Percentiles rank a stretch among this genome's conserved stretches.
phyloP scores from a whole-genome alignment of 768 basidiomycete genomes.

The Boletus rubescentipes region DNA sequence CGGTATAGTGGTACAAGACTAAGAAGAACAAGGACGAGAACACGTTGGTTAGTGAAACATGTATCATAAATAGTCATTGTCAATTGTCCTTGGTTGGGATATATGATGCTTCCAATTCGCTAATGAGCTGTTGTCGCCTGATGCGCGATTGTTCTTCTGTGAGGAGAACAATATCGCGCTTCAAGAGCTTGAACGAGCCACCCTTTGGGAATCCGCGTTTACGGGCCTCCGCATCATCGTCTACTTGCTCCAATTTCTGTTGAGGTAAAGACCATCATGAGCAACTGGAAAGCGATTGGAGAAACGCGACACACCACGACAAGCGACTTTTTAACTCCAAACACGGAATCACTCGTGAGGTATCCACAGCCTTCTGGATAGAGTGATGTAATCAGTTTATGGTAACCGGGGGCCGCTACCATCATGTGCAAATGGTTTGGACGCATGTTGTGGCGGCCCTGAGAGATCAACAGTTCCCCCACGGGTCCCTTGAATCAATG shows the following conservation, averaged over 20 bases:
- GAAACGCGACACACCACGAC: conserved; percentile 56
- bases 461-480: conserved; percentile 51
- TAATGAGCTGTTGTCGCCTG: conserved; percentile 21
- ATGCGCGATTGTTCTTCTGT: conserved; percentile 41
- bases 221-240: conserved; percentile 52
- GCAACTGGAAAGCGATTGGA: neutral
- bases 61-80: neutral
- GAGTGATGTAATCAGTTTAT: conserved; percentile 69
- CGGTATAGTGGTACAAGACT: neutral
- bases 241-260: conserved; percentile 53
- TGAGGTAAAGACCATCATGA: neutral
- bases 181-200: conserved; percentile 47
- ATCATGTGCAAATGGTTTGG: conserved; percentile 81
- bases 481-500: conserved; percentile 57
- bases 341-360: conserved; percentile 70
- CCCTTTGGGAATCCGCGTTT: conserved; percentile 48
- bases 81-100: conserved; percentile 1
- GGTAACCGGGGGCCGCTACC: conserved; percentile 69
- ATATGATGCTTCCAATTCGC: conserved; percentile 8
- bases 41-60: neutral
- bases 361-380: conserved; percentile 72
- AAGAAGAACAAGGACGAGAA: neutral
- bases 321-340: conserved; percentile 79
- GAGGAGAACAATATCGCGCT: conserved; percentile 46
- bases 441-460: conserved; percentile 72